A percentile compares a stretch with the other conserved stretches of the same genome.
Conservation (phyloP, 2,329 filamentous ascomycete species). For the Fusarium gaditjirri region DNA sequence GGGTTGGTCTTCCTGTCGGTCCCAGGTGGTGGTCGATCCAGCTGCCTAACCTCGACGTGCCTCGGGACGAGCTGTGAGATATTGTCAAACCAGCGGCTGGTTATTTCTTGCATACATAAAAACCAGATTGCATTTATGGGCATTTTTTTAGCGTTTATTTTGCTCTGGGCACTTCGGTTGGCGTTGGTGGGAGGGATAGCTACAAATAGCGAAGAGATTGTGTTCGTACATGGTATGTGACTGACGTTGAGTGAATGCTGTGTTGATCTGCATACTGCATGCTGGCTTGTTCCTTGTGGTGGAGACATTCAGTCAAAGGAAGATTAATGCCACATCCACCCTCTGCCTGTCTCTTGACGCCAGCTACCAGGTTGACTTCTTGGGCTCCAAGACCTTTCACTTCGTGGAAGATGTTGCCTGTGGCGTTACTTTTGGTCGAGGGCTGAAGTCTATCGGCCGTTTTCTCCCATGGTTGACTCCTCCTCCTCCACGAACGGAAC, state of each 20-base stretch:
- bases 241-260: neutral
- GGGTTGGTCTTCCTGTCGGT: constrained; percentile 63
- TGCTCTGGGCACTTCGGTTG: constrained; percentile 10
- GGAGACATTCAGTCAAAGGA: neutral
- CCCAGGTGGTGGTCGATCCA: constrained; percentile 61
- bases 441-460: neutral
- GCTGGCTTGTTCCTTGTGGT: neutral
- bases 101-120: neutral
- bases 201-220: constrained; percentile 9
- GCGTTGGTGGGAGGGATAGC: constrained; percentile 4
- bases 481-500: neutral
- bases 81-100: neutral
- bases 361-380: neutral
- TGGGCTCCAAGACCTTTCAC: neutral
- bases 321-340: neutral
- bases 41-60: constrained; percentile 54
- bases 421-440: neutral
- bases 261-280: neutral
- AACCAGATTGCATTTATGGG: constrained; percentile 7
- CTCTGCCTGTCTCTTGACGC: neutral
- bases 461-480: neutral
- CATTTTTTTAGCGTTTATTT: constrained; percentile 17
- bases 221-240: neutral
- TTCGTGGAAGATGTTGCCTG: neutral
- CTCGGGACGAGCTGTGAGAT: constrained; percentile 60